Evolutionary conservation across 2,329 filamentous ascomycete genomes (phyloP).

Genomic region (Cladosporium sphaerospermum): DNA sequence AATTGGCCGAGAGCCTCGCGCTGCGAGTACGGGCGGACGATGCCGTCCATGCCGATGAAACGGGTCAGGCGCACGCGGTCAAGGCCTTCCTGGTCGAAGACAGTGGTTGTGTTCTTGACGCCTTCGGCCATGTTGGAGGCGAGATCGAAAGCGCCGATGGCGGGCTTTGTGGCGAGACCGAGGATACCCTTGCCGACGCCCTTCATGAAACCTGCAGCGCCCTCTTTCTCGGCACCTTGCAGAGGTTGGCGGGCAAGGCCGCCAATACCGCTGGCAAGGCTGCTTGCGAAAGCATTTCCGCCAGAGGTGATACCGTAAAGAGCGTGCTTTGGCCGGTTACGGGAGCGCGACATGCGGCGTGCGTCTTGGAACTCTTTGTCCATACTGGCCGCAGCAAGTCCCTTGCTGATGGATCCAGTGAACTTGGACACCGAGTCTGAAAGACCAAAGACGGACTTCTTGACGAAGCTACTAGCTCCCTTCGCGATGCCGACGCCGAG

Average conservation of each 20-base stretch:
- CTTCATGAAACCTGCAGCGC: slow-evolving; percentile 90
- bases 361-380: slow-evolving; percentile 99
- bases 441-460: slow-evolving; percentile 97
- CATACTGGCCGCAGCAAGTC: slow-evolving; percentile 85
- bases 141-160: slow-evolving; percentile 92
- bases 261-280: slow-evolving; percentile 86
- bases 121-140: slow-evolving; percentile 96
- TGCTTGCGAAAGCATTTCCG: slow-evolving; percentile 89
- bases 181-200: slow-evolving; percentile 92
- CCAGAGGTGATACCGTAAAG: slow-evolving; percentile 93
- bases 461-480: slow-evolving; percentile 92
- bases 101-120: slow-evolving; percentile 96
- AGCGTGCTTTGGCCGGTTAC: slow-evolving; percentile 94
- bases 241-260: slow-evolving; percentile 89
- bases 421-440: slow-evolving; percentile 97
- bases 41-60: slow-evolving; percentile 85
- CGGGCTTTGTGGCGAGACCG: slow-evolving; percentile 92
- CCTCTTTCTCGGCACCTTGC: slow-evolving; percentile 93
- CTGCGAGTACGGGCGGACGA: slow-evolving; percentile 89
- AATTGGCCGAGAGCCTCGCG: slow-evolving; percentile 94
- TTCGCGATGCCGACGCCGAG: slow-evolving; percentile 93
- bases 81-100: slow-evolving; percentile 90
- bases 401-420: slow-evolving; percentile 94
- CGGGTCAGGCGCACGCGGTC: slow-evolving; percentile 91
- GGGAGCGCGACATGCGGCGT: slow-evolving; percentile 82